Conservation (phyloP, 2,329 filamentous ascomycete genomes). For the Aspergillus sergii region DNA sequence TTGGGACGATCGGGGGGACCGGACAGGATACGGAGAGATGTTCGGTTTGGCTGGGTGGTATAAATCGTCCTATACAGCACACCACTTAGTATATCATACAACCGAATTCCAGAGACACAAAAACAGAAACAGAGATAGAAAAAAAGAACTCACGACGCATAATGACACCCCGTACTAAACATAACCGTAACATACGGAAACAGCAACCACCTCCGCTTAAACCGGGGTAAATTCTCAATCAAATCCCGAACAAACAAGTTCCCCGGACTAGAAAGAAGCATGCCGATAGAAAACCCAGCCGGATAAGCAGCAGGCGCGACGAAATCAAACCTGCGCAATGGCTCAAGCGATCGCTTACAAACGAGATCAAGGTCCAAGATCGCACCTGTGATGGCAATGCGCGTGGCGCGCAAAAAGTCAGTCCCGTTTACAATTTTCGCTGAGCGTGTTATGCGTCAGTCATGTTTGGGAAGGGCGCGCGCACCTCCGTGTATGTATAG, state of each 20-base stretch:
- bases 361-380: slow-evolving; percentile 43
- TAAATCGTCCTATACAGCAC: slow-evolving; percentile 37
- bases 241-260: slow-evolving; percentile 39
- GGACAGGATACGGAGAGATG: slow-evolving; percentile 39
- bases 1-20: slow-evolving; percentile 30
- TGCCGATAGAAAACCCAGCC: slow-evolving; percentile 45
- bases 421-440: neutral
- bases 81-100: neutral
- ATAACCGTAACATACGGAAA: slow-evolving; percentile 47
- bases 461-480: neutral
- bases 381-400: slow-evolving; percentile 16
- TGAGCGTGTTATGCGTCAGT: neutral
- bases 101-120: too few relatives aligned
- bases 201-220: slow-evolving; percentile 44
- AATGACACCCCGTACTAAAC: slow-evolving; percentile 50
- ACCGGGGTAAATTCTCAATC: slow-evolving; percentile 36
- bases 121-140: neutral
- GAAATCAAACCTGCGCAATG: slow-evolving; percentile 45
- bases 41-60: slow-evolving; percentile 36
- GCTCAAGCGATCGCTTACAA: slow-evolving; percentile 43
- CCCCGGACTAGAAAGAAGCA: slow-evolving; percentile 43
- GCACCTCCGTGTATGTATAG: slow-evolving; percentile 24
- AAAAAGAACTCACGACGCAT: slow-evolving; percentile 38
- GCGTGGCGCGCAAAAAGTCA: neutral
- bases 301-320: slow-evolving; percentile 47